phyloP scores from a whole-genome alignment of 495 filamentous ascomycete genomes.

The Lindgomyces ingoldianus region DNA sequence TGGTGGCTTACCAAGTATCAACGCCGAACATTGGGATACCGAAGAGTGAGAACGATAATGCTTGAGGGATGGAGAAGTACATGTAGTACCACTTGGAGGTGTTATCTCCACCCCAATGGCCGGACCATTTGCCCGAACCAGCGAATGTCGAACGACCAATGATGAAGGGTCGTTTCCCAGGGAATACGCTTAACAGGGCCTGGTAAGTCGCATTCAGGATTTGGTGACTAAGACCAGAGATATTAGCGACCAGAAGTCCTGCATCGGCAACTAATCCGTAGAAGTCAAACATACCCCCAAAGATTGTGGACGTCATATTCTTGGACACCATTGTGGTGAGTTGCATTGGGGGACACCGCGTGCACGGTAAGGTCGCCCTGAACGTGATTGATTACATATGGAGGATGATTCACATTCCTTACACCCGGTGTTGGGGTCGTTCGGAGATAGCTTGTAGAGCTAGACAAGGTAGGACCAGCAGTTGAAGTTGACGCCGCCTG shows the following conservation, averaged over 20 bases:
- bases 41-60: conserved; percentile 75
- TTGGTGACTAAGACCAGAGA: conserved; percentile 59
- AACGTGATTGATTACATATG: conserved; percentile 80
- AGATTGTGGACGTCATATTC: conserved; percentile 85
- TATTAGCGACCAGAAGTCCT: not conserved
- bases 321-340: conserved; percentile 66
- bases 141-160: conserved; percentile 83
- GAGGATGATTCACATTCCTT: conserved; percentile 77
- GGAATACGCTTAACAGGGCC: conserved; percentile 63
- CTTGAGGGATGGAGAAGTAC: conserved; percentile 80
- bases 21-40: conserved; percentile 84
- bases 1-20: conserved; percentile 23
- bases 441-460: conserved; percentile 55
- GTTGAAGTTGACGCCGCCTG: conserved; percentile 52
- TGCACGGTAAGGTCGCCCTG: conserved; percentile 73
- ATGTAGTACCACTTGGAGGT: conserved; percentile 52
- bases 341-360: conserved; percentile 76
- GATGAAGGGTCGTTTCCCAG: conserved; percentile 76
- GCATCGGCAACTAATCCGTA: too few species aligned
- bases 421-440: conserved; percentile 67
- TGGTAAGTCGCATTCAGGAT: conserved; percentile 80
- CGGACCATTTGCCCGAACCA: conserved; percentile 76
- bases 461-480: conserved; percentile 46
- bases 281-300: conserved; percentile 44
- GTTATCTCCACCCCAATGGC: conserved; percentile 90